Base-by-base conservation (phyloP, 2,329 filamentous ascomycete species). In the Escovopsis sp. region DNA sequence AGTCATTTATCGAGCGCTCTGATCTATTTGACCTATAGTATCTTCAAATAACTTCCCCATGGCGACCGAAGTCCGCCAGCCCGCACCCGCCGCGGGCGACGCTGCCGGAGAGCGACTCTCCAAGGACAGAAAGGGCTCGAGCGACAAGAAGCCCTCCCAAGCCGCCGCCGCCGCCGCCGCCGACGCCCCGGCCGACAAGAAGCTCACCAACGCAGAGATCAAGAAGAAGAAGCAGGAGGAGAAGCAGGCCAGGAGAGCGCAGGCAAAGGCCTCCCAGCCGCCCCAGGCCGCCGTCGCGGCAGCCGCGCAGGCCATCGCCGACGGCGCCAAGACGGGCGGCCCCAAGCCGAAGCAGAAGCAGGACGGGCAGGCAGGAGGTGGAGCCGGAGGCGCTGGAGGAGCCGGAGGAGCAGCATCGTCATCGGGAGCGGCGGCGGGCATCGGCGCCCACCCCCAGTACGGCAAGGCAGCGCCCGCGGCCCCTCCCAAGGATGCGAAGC, bases 201-300 rank as follows among this genome's bases (percentile, higher is more conserved):
- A 85, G 59, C 66, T 84, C 30, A 77, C 82, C 2, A 73, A 73
- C 33, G 86, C 85, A 18, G 83, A 94, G 61, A 59, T 94, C 55
- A 96, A 96, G 65, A 89, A 88, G 55, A 80, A 77, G 59, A 82
- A 82, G 47, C 89, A 94, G 60, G 88, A 85, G 30, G 89, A 95
- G 59, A 96, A 95, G 66, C 82, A 84, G 41, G 87, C 87, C 38
- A 73, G 85, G 47, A 75, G 89, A 65, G 85, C 83, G 39, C 79
- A 79, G 55, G 76, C 72, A 54, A 85, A 81, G 58, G 67, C 68
- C 28, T 67, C 70, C 4, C 72, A 73, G 48, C 57, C 57, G 28
- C 62, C 67, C 2, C 62, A 61, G 44, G 59, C 60, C 18, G 64
- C 64, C 10, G 56, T 61, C 26, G 46, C 49, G 51, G 61, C 42